Percentiles rank a stretch among this genome's conserved stretches.
phyloP scores from a whole-genome alignment of 2,329 filamentous ascomycete species.

The Phyllosticta capitalensis region DNA sequence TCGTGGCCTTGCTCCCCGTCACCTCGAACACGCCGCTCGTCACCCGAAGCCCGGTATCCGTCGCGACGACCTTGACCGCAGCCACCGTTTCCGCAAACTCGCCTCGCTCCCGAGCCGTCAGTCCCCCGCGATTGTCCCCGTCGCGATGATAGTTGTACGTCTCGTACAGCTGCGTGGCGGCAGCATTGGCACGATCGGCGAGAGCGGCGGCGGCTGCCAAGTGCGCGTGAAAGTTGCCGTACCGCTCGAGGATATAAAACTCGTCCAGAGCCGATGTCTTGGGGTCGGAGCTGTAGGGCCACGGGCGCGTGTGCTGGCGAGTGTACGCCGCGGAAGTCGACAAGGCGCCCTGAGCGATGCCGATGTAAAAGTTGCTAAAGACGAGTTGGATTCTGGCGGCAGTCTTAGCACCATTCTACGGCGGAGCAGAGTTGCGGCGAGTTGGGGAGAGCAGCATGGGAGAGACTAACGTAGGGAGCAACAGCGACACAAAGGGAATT shows the following conservation, averaged over 20 bases:
- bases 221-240: conserved; percentile 55
- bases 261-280: conserved; percentile 52
- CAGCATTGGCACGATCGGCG: conserved; percentile 45
- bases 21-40: conserved; percentile 56
- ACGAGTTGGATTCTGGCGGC: conserved; percentile 48
- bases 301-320: conserved; percentile 46
- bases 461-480: conserved; percentile 42
- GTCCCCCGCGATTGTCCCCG: conserved; percentile 26
- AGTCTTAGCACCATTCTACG: not conserved
- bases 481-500: conserved; percentile 47
- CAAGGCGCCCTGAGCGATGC: conserved; percentile 51
- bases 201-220: conserved; percentile 51
- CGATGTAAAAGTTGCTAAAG: conserved; percentile 58
- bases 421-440: not conserved
- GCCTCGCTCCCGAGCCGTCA: conserved; percentile 46
- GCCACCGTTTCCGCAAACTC: conserved; percentile 55
- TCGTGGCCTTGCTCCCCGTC: conserved; percentile 50
- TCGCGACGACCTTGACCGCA: conserved; percentile 53
- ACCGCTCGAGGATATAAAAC: conserved; percentile 55
- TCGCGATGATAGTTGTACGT: conserved; percentile 23
- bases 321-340: conserved; percentile 50
- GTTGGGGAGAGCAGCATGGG: not conserved
- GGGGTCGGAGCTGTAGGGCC: conserved; percentile 55
- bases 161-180: conserved; percentile 40
- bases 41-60: conserved; percentile 49